Evolutionary conservation across 2,329 filamentous ascomycete species (phyloP), one percentile per base, ranked within the genome.

Genomic region (Botryosphaeria dothidea): DNA sequence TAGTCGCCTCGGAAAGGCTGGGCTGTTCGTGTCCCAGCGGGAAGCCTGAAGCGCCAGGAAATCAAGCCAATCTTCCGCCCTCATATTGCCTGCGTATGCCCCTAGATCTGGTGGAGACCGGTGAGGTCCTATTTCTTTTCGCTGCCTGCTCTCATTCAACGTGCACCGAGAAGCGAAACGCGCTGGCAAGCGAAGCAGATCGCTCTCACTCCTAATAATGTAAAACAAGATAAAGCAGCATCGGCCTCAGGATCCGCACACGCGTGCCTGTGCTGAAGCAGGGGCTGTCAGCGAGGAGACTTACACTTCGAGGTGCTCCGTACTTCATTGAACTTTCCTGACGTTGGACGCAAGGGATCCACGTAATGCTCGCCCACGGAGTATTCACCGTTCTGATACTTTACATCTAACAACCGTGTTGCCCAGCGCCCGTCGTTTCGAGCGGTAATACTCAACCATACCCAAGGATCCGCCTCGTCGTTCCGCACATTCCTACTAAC

Each of bases 141-240:
- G 52, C 27, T 11, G 52, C 52, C 29, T 17, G 52, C n/a, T 21
- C 23, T 29, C 25, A 11, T 56, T 56, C 23, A 57, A 57, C 52
- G 52, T 43, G 52, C 52, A 43, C 52, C 52, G 43, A 25, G 52
- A 57, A 57, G 52, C 52, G 52, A 57, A 38, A 43, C 52, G 52
- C 52, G 36, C 36, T n/a, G 52, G 23, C 52, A 57, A 57, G 52
- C 52, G 52, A 57, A 57, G 52, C 52, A 41, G 52, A 57, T 57
- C 52, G 34, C 21, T 19, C 52, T 57, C 21, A 57, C 52, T 57
- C 52, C 52, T 57, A 57, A 45, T 57, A 57, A 57, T 43, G 52
- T 56, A 21, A 38, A 56, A 41, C 23, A 43, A 43, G 52, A 57
- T 31, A 57, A 57, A 57, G 52, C 52, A 57, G 9, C 52, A n/a